Percentiles rank a stretch among this genome's conserved stretches.
Conservation (phyloP, 805 yeast genomes). For the Danielia oregonensis region DNA sequence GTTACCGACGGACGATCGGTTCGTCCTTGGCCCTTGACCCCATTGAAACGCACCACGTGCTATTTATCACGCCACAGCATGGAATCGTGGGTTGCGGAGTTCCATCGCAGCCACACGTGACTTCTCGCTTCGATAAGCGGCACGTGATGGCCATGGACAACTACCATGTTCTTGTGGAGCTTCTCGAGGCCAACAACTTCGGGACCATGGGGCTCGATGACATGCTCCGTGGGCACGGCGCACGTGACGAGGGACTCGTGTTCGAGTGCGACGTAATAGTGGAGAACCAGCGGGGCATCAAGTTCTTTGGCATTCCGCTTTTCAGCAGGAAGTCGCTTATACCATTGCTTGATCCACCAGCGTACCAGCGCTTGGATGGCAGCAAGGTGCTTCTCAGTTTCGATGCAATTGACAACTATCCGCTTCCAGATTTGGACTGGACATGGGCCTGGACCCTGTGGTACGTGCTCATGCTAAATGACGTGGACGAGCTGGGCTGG, state of each 20-base stretch:
- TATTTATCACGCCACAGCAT: too few species aligned
- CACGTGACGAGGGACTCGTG: conserved; percentile 5
- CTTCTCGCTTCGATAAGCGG: too few species aligned
- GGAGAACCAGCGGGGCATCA: conserved; percentile 55
- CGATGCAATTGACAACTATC: conserved; percentile 29
- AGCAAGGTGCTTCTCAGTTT: conserved; percentile 23
- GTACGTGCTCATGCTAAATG: conserved; percentile 68
- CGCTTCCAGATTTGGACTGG: conserved; percentile 62
- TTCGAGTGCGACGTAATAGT: conserved; percentile 45
- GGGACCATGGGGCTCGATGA: conserved; percentile 5
- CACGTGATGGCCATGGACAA: too few species aligned
- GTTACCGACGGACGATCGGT: too few species aligned
- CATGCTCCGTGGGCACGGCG: neutral
- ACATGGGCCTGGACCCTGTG: conserved; percentile 66
- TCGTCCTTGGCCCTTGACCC: too few species aligned
- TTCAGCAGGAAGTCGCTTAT: conserved; percentile 44
- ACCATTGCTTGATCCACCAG: conserved; percentile 50
- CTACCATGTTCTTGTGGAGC: conserved; percentile 3
- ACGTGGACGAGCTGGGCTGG: conserved; percentile 89
- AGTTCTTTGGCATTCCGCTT: conserved; percentile 49
- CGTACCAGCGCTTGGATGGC: conserved; percentile 44
- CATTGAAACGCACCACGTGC: too few species aligned
- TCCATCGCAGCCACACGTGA: too few species aligned
- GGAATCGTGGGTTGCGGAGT: too few species aligned
- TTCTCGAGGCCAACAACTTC: conserved; percentile 7